Conservation (phyloP, 169 alveolate species). For the Plasmodium falciparum region DNA sequence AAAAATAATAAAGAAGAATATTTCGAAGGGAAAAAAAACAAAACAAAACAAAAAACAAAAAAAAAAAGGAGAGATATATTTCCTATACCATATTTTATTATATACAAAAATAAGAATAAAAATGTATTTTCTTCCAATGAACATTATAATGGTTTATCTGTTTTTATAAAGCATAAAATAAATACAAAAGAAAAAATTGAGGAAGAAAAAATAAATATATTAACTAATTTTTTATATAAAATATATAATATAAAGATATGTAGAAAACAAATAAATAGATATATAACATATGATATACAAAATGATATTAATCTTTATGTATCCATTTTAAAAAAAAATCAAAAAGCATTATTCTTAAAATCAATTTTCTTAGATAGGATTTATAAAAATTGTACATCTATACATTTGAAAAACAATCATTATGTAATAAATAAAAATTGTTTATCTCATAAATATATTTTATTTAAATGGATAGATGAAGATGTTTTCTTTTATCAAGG, state of each 20-base stretch:
- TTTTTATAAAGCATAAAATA: constrained; percentile 14
- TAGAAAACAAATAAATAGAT: neutral
- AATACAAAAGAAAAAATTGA: constrained; percentile 4
- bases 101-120: constrained; percentile 19
- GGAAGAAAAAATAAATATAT: neutral
- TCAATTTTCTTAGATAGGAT: neutral
- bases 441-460: constrained; percentile 37
- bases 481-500: neutral
- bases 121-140: constrained; percentile 38
- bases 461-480: constrained; percentile 26
- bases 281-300: neutral
- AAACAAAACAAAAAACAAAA: neutral
- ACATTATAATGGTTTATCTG: constrained; percentile 49
- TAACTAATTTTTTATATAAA: neutral
- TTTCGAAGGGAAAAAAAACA: neutral
- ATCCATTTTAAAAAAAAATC: neutral
- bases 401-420: neutral
- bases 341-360: neutral
- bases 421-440: constrained; percentile 13
- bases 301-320: neutral
- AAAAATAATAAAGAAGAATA: neutral
- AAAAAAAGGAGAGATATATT: neutral
- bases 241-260: neutral
- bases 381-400: neutral
- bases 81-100: constrained; percentile 6